Base-by-base conservation (phyloP, 2,329 filamentous ascomycete genomes). In the Neonectria punicea region DNA sequence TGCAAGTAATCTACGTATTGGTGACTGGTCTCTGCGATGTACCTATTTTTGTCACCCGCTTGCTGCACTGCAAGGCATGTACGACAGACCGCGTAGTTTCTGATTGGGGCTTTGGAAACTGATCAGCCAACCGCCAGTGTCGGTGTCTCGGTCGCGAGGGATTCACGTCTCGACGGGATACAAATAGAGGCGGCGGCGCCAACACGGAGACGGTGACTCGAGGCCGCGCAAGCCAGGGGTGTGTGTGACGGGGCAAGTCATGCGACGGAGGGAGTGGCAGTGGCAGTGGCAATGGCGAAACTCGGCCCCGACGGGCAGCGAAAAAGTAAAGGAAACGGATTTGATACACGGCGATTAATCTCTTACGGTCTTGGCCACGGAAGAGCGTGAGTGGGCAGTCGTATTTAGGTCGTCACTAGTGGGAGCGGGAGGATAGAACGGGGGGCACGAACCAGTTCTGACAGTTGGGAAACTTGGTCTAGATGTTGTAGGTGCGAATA, bases 181-280 rank as follows among this genome's bases (percentile, higher is more conserved):
- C 7, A 50, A 50, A 50, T 18, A 32, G 25, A 25, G 25, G 25
- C 25, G 25, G 46, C 20, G 16, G 36, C 49, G 34, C 58, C 58
- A 55, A 54, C 58, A 54, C 50, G 43, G 55, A 41, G 41, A 14
- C 30, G 49, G n/a, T 51, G 30, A 36, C 32, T 34, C 49, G 28
- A 51, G n/a, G 61, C 61, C 61, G 49, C 55, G 61, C 61, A 63
- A 58, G 50, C 49, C 20, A 54, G 43, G 58, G 36, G 28, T 5
- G 47, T 41, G 28, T 39, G n/a, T 39, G 61, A 32, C 44, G 46
- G 50, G 36, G 25, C 50, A 44, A 49, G 55, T 63, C 61, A 63
- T 58, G 61, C 32, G 61, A 34, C 28, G 10, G 46, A 34, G 30
- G 39, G 16, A 53, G 58, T 58, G 55, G 50, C 50, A 58, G 61